A percentile compares a stretch with the other conserved stretches of the same genome.
Evolutionary conservation across 2,329 filamentous ascomycete species (phyloP).

Genomic region (Cytospora piceae): DNA sequence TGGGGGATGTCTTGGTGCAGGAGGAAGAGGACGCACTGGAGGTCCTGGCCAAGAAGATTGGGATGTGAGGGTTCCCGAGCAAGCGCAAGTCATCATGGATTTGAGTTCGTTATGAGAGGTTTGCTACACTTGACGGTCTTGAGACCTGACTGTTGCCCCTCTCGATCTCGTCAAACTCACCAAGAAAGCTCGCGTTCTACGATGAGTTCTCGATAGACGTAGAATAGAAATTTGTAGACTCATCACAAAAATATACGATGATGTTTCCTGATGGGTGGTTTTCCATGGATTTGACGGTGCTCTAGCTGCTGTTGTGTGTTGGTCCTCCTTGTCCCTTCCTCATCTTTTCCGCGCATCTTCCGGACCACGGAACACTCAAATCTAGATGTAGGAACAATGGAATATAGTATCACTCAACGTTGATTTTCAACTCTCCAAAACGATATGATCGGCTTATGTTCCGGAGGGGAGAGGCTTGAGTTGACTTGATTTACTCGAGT

Average conservation of each 20-base stretch:
- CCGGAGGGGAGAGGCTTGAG: too few relatives aligned
- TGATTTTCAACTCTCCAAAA: too few relatives aligned
- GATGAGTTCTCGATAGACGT: not conserved
- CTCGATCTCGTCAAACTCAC: not conserved
- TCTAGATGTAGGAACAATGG: too few relatives aligned
- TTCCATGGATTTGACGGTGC: too few relatives aligned
- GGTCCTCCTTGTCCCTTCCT: too few relatives aligned
- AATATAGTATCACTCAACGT: too few relatives aligned
- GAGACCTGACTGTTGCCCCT: not conserved
- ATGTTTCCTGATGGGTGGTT: not conserved
- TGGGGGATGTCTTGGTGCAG: conserved; percentile 57
- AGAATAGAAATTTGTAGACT: not conserved
- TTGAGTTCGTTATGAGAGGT: not conserved
- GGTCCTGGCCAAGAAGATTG: conserved; percentile 19
- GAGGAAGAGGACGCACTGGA: conserved; percentile 48
- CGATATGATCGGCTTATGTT: too few relatives aligned
- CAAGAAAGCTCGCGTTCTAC: not conserved
- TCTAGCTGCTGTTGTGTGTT: not conserved
- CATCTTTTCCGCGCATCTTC: too few relatives aligned
- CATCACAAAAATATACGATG: not conserved
- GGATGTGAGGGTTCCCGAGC: conserved; percentile 7
- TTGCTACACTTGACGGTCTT: not conserved
- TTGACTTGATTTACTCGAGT: too few relatives aligned
- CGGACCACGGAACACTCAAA: too few relatives aligned
- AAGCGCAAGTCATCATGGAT: conserved; percentile 2